phyloP scores from a whole-genome alignment of 805 yeast species.

The Zygosaccharomyces siamensis region DNA sequence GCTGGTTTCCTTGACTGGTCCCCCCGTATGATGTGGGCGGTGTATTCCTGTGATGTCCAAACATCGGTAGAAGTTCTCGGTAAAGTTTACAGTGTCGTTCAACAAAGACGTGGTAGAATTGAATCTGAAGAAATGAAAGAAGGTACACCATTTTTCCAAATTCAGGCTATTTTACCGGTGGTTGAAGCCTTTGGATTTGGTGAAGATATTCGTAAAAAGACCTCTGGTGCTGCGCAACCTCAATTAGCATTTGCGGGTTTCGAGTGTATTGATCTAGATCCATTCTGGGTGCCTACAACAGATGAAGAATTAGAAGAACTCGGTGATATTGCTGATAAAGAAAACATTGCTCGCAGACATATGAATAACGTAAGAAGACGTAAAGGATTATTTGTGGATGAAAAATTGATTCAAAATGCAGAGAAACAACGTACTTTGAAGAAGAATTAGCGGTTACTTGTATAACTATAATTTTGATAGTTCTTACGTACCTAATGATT shows the following conservation, averaged over 20 bases:
- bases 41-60: constrained; percentile 91
- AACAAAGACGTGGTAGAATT: constrained; percentile 78
- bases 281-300: constrained; percentile 98
- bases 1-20: constrained; percentile 71
- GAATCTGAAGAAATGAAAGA: constrained; percentile 94
- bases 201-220: constrained; percentile 86
- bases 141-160: constrained; percentile 93
- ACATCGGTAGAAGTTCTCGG: constrained; percentile 93
- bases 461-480: background rate
- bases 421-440: constrained; percentile 90
- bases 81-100: constrained; percentile 90
- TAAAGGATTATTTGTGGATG: constrained; percentile 86
- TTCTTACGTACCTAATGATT: constrained; percentile 1
- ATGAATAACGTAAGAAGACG: constrained; percentile 77
- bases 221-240: constrained; percentile 97
- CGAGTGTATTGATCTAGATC: constrained; percentile 83
- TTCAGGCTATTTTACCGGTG: constrained; percentile 82
- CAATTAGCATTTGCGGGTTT: constrained; percentile 88
- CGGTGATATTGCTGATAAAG: constrained; percentile 90
- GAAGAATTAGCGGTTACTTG: constrained; percentile 43
- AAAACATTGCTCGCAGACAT: constrained; percentile 81
- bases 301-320: constrained; percentile 91
- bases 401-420: constrained; percentile 84
- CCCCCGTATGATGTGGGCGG: constrained; percentile 86
- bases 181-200: constrained; percentile 95